A percentile compares a stretch with the other conserved stretches of the same genome.
Conservation (phyloP, 495 filamentous ascomycete genomes). For the Amphirosellinia nigrospora region DNA sequence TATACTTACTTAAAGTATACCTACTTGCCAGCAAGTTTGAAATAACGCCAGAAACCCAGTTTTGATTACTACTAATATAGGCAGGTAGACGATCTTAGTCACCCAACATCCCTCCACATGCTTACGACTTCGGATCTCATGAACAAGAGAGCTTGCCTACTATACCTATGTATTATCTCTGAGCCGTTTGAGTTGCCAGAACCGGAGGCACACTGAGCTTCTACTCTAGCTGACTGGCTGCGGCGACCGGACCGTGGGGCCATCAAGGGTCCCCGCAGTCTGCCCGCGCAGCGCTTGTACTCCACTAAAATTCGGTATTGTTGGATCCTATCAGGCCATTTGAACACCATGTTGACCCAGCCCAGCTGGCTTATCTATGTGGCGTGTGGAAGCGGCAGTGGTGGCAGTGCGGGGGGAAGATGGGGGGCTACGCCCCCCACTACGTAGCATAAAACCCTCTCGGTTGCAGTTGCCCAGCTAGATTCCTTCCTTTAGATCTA, state of each 20-base stretch:
- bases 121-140: background rate
- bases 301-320: slow-evolving; percentile 12
- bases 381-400: too few relatives aligned
- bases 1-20: too few relatives aligned
- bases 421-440: too few relatives aligned
- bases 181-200: slow-evolving; percentile 4
- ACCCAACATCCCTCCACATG: background rate
- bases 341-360: background rate
- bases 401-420: too few relatives aligned
- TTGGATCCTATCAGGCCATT: too few relatives aligned
- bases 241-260: slow-evolving; percentile 13
- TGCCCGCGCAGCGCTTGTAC: background rate
- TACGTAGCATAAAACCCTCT: too few relatives aligned
- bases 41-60: background rate
- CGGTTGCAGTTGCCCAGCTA: too few relatives aligned
- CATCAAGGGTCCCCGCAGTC: background rate
- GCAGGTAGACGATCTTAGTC: background rate
- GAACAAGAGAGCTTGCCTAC: background rate
- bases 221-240: slow-evolving; percentile 12
- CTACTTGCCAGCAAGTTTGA: background rate
- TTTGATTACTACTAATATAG: background rate
- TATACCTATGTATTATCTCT: background rate
- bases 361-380: background rate
- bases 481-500: too few relatives aligned
- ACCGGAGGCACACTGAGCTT: background rate